A percentile compares a stretch with the other conserved stretches of the same genome.
Conservation (phyloP, 2,329 filamentous ascomycete genomes). For the Cladosporium velox region DNA sequence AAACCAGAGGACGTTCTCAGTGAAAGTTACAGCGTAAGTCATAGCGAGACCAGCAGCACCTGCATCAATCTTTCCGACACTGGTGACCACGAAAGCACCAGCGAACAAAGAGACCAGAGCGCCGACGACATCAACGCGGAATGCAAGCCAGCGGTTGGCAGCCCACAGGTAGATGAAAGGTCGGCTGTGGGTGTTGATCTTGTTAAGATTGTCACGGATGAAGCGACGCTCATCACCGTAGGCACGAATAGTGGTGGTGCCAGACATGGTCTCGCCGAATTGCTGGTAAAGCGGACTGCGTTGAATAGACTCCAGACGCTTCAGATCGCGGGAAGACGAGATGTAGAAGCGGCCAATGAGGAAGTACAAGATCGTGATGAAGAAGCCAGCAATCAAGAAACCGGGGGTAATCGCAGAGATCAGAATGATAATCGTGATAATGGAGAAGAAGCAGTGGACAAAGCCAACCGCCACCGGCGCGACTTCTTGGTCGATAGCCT, state of each 20-base stretch:
- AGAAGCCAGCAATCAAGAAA: conserved; percentile 82
- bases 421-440: conserved; percentile 82
- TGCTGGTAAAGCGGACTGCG: conserved; percentile 96
- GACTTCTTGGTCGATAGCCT: conserved; percentile 93
- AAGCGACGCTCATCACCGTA: conserved; percentile 94
- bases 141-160: conserved; percentile 92
- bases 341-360: conserved; percentile 86
- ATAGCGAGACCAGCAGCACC: conserved; percentile 91
- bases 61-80: conserved; percentile 79
- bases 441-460: conserved; percentile 65
- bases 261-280: conserved; percentile 91
- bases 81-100: conserved; percentile 84
- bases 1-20: conserved; percentile 95
- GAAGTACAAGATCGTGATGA: conserved; percentile 83
- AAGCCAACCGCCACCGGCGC: conserved; percentile 84
- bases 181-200: conserved; percentile 86
- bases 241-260: conserved; percentile 94
- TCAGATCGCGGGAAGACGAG: conserved; percentile 88
- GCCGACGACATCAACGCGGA: conserved; percentile 86
- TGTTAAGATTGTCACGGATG: conserved; percentile 82
- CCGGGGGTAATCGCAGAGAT: conserved; percentile 88
- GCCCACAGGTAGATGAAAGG: conserved; percentile 98
- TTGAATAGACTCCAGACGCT: conserved; percentile 90
- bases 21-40: conserved; percentile 95
- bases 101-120: conserved; percentile 93